phyloP scores from a whole-genome alignment of 768 basidiomycete species.

The Chiua virens region DNA sequence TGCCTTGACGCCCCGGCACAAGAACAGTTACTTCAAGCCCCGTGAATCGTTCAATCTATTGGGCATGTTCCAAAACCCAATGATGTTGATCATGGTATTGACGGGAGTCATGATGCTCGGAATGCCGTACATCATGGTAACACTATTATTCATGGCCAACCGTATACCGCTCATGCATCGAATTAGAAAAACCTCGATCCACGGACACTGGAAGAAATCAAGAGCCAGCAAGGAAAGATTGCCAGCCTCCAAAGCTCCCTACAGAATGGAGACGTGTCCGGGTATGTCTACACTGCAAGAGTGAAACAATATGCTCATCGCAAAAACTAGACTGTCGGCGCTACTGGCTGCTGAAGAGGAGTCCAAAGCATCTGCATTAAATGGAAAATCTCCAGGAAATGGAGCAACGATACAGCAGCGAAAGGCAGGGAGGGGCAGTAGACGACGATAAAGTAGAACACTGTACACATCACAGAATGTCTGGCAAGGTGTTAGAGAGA shows the following conservation, averaged over 20 bases:
- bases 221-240: constrained; percentile 58
- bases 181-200: constrained; percentile 75
- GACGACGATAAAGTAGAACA: constrained; percentile 26
- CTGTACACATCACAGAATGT: background rate
- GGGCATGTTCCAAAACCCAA: constrained; percentile 78
- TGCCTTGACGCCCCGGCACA: constrained; percentile 51
- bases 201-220: constrained; percentile 62
- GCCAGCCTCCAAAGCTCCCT: constrained; percentile 55
- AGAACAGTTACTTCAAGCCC: constrained; percentile 64
- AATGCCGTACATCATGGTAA: constrained; percentile 76
- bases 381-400: constrained; percentile 18
- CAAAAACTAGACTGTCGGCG: constrained; percentile 40
- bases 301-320: constrained; percentile 1
- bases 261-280: constrained; percentile 56
- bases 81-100: constrained; percentile 77
- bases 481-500: constrained; percentile 9
- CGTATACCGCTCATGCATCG: constrained; percentile 7
- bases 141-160: constrained; percentile 2
- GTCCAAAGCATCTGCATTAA: constrained; percentile 26
- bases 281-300: constrained; percentile 39
- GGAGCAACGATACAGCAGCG: constrained; percentile 28
- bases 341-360: constrained; percentile 44
- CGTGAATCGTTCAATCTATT: constrained; percentile 71
- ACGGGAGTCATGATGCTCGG: constrained; percentile 66
- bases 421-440: constrained; percentile 38